Conservation (phyloP, 169 alveolate species). For the Miamiensis avidus region DNA sequence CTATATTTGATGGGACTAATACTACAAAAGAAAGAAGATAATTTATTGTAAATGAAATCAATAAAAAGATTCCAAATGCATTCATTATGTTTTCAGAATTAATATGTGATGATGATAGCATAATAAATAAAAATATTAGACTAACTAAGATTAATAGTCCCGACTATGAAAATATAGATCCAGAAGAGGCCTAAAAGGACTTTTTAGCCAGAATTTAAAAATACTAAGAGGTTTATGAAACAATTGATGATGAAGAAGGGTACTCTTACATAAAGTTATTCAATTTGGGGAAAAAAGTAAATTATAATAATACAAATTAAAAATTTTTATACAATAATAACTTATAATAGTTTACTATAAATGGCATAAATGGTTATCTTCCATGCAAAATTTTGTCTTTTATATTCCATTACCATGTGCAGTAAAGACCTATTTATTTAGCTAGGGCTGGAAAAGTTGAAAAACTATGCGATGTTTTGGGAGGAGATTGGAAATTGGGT, state of each 20-base stretch:
- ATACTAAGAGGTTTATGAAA: slow-evolving; percentile 44
- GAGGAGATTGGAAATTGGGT: slow-evolving; percentile 33
- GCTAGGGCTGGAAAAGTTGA: slow-evolving; percentile 40
- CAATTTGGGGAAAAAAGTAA: slow-evolving; percentile 35
- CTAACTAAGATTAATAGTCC: slow-evolving; percentile 47
- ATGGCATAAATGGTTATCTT: slow-evolving; percentile 36
- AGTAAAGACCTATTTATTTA: slow-evolving; percentile 42
- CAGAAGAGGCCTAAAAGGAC: slow-evolving; percentile 44
- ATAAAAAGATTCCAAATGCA: slow-evolving; percentile 23
- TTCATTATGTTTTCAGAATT: slow-evolving; percentile 38
- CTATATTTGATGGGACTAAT: slow-evolving; percentile 55
- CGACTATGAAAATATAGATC: slow-evolving; percentile 35
- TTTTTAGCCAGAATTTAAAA: slow-evolving; percentile 40
- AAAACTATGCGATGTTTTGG: slow-evolving; percentile 34
- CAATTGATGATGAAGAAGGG: slow-evolving; percentile 23
- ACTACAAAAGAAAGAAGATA: slow-evolving; percentile 42
- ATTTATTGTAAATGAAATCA: slow-evolving; percentile 4
- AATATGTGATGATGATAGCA: slow-evolving; percentile 33
- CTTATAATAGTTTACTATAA: slow-evolving; percentile 12
- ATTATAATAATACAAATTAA: not conserved
- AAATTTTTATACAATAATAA: too few relatives aligned
- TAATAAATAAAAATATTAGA: slow-evolving; percentile 33
- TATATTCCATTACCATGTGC: slow-evolving; percentile 32
- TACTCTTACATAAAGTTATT: slow-evolving; percentile 35
- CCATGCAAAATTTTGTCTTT: slow-evolving; percentile 27